phyloP scores from a whole-genome alignment of 1,284 basidiomycete genomes.

The Leccinum fuscescens region DNA sequence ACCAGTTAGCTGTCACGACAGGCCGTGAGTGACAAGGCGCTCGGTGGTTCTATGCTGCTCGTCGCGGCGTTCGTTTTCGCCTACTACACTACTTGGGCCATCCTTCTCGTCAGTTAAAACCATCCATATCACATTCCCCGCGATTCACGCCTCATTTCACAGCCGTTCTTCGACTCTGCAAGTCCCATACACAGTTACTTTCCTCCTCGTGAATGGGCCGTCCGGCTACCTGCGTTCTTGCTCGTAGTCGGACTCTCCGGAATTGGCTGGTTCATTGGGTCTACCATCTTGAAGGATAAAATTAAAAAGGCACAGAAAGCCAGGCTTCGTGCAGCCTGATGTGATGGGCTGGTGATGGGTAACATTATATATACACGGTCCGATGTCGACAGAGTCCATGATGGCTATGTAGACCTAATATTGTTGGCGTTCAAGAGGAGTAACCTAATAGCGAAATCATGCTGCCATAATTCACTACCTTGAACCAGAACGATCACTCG shows the following conservation, averaged over 20 bases:
- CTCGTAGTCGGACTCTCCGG: constrained; percentile 76
- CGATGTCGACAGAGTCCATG: neutral
- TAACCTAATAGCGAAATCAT: neutral
- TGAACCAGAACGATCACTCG: neutral
- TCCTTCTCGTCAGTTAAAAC: constrained; percentile 68
- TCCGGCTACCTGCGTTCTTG: constrained; percentile 80
- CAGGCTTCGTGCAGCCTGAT: constrained; percentile 52
- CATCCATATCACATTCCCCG: neutral
- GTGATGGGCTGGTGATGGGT: too few relatives aligned
- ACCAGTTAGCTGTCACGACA: constrained; percentile 33
- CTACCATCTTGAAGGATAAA: constrained; percentile 75
- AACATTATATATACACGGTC: neutral
- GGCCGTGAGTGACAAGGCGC: constrained; percentile 78
- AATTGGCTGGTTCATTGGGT: constrained; percentile 77
- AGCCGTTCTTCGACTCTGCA: constrained; percentile 83
- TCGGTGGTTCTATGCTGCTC: constrained; percentile 80
- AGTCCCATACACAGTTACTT: constrained; percentile 78
- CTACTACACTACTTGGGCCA: constrained; percentile 91
- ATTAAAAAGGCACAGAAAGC: constrained; percentile 61
- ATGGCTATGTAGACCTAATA: neutral
- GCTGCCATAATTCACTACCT: neutral
- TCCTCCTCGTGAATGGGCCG: constrained; percentile 87
- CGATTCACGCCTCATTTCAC: constrained; percentile 10
- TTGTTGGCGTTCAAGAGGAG: neutral
- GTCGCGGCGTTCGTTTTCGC: constrained; percentile 74